Conservation (phyloP, 768 basidiomycete genomes). For the Serendipita sp. region DNA sequence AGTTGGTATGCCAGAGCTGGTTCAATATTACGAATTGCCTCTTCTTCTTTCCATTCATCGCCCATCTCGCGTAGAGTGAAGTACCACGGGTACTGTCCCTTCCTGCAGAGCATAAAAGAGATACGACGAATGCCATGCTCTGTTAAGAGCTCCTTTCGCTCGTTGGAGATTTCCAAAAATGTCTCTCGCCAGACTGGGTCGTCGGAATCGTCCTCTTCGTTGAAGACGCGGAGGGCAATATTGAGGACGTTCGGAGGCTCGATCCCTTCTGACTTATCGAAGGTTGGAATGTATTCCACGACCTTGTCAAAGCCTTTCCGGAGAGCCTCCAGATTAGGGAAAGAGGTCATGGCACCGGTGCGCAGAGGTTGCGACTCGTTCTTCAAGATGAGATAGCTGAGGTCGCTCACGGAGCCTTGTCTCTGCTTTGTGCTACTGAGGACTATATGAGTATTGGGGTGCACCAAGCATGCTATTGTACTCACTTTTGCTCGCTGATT, state of each 20-base stretch:
- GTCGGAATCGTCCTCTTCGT: conserved; percentile 58
- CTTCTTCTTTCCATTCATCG: conserved; percentile 78
- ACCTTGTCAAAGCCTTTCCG: conserved; percentile 61
- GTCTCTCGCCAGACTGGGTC: conserved; percentile 65
- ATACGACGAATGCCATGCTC: conserved; percentile 81
- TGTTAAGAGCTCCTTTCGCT: conserved; percentile 41
- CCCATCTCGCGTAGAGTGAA: conserved; percentile 71
- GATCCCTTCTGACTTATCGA: conserved; percentile 48
- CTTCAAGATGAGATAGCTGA: conserved; percentile 80
- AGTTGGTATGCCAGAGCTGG: conserved; percentile 96
- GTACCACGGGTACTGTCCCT: conserved; percentile 84
- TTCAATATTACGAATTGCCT: conserved; percentile 95
- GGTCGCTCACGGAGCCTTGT: conserved; percentile 86
- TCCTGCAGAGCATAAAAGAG: conserved; percentile 82
- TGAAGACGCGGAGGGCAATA: conserved; percentile 78
- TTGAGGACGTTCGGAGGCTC: conserved; percentile 90
- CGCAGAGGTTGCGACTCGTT: conserved; percentile 81
- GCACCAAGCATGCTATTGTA: background rate
- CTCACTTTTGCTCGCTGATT: conserved; percentile 23
- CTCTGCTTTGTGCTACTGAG: conserved; percentile 44
- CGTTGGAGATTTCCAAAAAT: conserved; percentile 57
- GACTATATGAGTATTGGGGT: background rate
- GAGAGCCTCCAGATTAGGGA: conserved; percentile 56
- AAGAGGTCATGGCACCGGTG: conserved; percentile 83
- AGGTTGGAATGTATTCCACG: conserved; percentile 55